Base-by-base conservation (phyloP, 2,329 filamentous ascomycete species). In the Epichloe glyceriae region DNA sequence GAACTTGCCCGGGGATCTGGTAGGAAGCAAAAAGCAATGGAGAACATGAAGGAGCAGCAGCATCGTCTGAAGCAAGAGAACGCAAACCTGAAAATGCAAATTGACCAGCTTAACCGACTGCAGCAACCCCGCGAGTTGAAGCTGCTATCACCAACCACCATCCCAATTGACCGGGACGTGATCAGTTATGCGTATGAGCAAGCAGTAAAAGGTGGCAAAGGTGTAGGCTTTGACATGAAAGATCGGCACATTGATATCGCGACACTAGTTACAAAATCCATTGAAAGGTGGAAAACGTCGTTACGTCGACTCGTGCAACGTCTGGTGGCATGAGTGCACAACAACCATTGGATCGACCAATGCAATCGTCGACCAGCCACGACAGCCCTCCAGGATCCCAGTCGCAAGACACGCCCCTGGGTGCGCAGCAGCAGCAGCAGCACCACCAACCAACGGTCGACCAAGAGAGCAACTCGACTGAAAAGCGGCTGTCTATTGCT, bases 221-320 rank as follows among this genome's bases (percentile, higher is more conserved):
- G 59, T 3, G 60, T 78, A 2, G 78, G 76, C 0, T 64, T 76
- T 43, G 69, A 67, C 40, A 49, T 76, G 2, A 69, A 76, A 35
- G 77, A 82, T 57, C 68, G 71, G 1, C 71, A 78, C 48, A 55
- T 72, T 5, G 78, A 81, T 54, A 61, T 82, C 1, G 69, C 69
- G 53, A 71, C 72, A 0, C 60, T 79, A 38, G 72, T 82, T 5
- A 65, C 74, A 6, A 67, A 69, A n/a, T 73, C 74, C 2, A 80
- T 84, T 52, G 73, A 77, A 42, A 70, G 78, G 33, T 84, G 80
- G 80, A 83, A 80, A 70, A 67, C 4, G 77, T 83, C 15, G 75
- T 83, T 12, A 66, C 71, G n/a, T 72, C 76, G 5, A 68, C 72
- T 2, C 70, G 77, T 40, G 67, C 65, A 4, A 62, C 65, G 3